Conservation (phyloP, 2,329 filamentous ascomycete genomes). For the Blastomyces silverae region DNA sequence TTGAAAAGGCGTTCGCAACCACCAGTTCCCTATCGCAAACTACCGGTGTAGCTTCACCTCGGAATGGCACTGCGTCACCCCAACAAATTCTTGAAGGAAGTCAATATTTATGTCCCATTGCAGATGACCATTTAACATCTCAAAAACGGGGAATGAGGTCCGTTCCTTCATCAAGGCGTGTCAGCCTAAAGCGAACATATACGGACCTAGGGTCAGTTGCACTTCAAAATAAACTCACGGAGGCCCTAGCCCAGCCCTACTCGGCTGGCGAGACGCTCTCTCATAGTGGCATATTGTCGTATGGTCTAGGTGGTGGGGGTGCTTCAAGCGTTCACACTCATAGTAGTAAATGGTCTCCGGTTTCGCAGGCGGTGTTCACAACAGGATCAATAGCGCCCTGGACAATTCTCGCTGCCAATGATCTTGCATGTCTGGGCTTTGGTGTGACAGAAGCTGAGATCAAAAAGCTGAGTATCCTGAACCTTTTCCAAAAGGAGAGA, state of each 20-base stretch:
- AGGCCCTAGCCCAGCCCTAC: constrained; percentile 78
- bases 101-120: constrained; percentile 26
- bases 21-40: constrained; percentile 20
- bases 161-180: constrained; percentile 53
- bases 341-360: constrained; percentile 80
- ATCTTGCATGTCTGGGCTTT: constrained; percentile 94
- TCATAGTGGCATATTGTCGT: constrained; percentile 31
- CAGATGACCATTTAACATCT: constrained; percentile 28
- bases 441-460: constrained; percentile 97
- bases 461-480: constrained; percentile 85
- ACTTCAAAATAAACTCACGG: constrained; percentile 74
- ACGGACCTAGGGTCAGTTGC: constrained; percentile 72
- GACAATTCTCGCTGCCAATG: constrained; percentile 94
- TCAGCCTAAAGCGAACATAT: constrained; percentile 74
- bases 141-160: constrained; percentile 32
- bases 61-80: constrained; percentile 17
- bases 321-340: constrained; percentile 68
- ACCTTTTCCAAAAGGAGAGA: constrained; percentile 86
- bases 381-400: constrained; percentile 86
- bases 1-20: constrained; percentile 70
- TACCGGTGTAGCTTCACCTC: constrained; percentile 21
- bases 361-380: constrained; percentile 93
- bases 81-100: not conserved
- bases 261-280: constrained; percentile 47
- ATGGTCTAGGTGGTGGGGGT: constrained; percentile 38